Percentiles rank a stretch among this genome's conserved stretches.
Conservation (phyloP, 2,329 filamentous ascomycete genomes). For the Cryphonectria japonica region DNA sequence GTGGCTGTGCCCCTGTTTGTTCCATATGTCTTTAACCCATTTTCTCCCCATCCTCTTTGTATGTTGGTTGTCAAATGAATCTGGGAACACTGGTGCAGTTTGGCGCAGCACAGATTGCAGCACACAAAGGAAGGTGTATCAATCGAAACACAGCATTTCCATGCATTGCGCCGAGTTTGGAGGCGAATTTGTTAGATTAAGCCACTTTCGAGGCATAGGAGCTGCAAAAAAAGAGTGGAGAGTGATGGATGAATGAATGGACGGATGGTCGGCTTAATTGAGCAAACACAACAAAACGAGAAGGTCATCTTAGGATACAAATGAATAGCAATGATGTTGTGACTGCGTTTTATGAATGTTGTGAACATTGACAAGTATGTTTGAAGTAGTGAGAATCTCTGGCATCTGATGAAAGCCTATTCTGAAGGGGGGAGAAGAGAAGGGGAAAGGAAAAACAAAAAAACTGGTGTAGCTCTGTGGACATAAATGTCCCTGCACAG, state of each 20-base stretch:
- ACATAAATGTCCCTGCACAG: background rate
- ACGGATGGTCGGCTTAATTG: background rate
- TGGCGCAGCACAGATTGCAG: background rate
- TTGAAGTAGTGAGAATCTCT: background rate
- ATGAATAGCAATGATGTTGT: background rate
- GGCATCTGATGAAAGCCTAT: background rate
- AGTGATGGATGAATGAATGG: background rate
- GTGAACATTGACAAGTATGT: too few relatives aligned
- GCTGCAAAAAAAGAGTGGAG: background rate
- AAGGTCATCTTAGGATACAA: background rate
- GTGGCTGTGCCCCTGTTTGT: conserved; percentile 6
- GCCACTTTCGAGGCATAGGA: background rate
- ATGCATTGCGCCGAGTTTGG: background rate
- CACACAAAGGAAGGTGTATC: background rate
- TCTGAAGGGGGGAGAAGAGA: background rate
- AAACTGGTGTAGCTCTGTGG: background rate
- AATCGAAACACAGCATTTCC: background rate
- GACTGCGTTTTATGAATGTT: too few relatives aligned
- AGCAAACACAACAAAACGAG: background rate
- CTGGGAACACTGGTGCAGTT: background rate
- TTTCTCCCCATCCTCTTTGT: background rate
- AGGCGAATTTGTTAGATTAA: background rate
- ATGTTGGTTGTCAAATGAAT: background rate
- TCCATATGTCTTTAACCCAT: background rate
- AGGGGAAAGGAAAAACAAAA: background rate